Evolutionary conservation across 1,284 basidiomycete genomes (phyloP).

Genomic region (Moesziomyces sp.): DNA sequence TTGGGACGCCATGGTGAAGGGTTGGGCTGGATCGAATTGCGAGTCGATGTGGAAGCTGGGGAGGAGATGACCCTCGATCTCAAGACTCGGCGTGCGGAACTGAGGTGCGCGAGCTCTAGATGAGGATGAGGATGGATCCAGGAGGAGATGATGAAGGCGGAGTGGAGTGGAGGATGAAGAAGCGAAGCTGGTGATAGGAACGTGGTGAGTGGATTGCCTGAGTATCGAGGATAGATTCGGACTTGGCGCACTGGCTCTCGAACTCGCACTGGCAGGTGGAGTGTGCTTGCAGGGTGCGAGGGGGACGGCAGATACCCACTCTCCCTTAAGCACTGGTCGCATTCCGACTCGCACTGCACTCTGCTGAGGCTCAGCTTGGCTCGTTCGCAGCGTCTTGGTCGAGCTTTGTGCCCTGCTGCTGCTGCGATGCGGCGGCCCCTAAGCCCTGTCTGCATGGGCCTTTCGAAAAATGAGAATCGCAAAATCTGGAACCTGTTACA

Average conservation of each 20-base stretch:
- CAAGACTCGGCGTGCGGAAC: neutral
- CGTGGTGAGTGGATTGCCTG: neutral
- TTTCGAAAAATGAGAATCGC: neutral
- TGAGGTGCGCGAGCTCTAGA: neutral
- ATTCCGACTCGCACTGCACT: neutral
- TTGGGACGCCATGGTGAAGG: slow-evolving; percentile 54
- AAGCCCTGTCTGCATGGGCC: neutral
- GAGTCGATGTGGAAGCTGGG: neutral
- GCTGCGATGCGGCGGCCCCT: neutral
- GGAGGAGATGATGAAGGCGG: neutral
- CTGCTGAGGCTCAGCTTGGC: neutral
- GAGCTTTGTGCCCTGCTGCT: neutral
- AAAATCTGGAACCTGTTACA: neutral
- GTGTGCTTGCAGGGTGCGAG: neutral
- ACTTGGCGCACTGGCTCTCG: neutral
- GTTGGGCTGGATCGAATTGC: slow-evolving; percentile 31
- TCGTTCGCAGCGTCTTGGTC: neutral
- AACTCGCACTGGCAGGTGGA: neutral
- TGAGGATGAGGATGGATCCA: neutral
- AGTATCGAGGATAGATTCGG: neutral
- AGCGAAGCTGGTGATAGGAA: neutral
- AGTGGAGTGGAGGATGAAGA: neutral
- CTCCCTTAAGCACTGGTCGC: neutral
- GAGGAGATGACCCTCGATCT: neutral
- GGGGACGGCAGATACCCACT: too few relatives aligned